Conservation (phyloP, 2,329 filamentous ascomycete species). For the Microdochium nivale region DNA sequence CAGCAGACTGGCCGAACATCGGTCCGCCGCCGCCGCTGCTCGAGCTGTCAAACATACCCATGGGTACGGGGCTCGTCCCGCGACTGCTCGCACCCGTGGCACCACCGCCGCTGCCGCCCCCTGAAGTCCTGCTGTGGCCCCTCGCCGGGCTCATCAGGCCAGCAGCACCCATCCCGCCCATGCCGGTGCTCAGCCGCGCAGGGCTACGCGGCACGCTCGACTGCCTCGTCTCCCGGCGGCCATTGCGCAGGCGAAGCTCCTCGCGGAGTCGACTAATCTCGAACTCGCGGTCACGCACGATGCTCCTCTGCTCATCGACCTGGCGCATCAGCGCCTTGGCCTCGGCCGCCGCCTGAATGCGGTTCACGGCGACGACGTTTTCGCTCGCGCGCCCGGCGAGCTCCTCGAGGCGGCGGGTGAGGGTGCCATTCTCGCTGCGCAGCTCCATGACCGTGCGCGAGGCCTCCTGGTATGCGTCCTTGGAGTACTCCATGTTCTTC, state of each 20-base stretch:
- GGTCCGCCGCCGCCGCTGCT: constrained; percentile 18
- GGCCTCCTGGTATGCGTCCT: constrained; percentile 50
- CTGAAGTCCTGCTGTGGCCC: constrained; percentile 2
- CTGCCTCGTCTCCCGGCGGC: constrained; percentile 46
- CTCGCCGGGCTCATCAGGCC: constrained; percentile 39
- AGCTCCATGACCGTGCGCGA: constrained; percentile 38
- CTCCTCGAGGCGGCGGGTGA: constrained; percentile 31
- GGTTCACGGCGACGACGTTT: constrained; percentile 37
- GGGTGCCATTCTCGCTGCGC: constrained; percentile 33
- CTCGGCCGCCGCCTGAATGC: constrained; percentile 31
- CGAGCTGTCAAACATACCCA: constrained; percentile 19
- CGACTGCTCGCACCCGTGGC: constrained; percentile 31
- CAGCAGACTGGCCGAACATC: constrained; percentile 27
- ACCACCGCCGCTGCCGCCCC: constrained; percentile 17
- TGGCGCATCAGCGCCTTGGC: constrained; percentile 24
- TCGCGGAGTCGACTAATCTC: constrained; percentile 39
- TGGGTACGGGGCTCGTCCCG: constrained; percentile 37
- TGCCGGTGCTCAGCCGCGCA: constrained; percentile 22
- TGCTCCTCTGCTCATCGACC: constrained; percentile 30
- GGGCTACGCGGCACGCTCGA: constrained; percentile 50
- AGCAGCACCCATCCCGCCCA: constrained; percentile 8
- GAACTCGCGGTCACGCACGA: constrained; percentile 40
- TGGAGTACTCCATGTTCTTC: constrained; percentile 46
- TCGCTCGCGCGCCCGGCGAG: constrained; percentile 32
- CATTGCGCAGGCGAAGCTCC: constrained; percentile 38